Evolutionary conservation across 2,329 filamentous ascomycete species (phyloP), one percentile per base, ranked within the genome.

Genomic region (Fusarium sp.): DNA sequence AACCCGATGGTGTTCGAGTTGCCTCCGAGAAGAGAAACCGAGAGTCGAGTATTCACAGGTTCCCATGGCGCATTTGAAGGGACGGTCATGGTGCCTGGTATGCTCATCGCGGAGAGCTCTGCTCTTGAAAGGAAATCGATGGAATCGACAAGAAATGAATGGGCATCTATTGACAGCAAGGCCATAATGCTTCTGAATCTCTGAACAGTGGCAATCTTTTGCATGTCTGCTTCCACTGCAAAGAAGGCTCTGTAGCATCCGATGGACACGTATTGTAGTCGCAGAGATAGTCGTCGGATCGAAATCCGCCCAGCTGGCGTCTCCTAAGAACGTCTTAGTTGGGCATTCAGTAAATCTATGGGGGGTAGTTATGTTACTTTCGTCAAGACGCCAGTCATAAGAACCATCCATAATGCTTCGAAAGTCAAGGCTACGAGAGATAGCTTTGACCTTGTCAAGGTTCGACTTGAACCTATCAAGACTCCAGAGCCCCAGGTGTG

Each of bases 51-150:
- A 55, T 2, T 55, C 52, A 2, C 52, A 55, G 3, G 1, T 1
- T 10, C 33, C 38, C 2, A 25, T 0, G 9, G 11, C 12, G 8
- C 52, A 55, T 39, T 42, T 55, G n/a, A 55, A 55, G 0, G n/a
- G 38, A 7, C 52, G 52, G 8, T 55, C 25, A 11, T 55, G 52
- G 2, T 31, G 27, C 4, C 31, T 25, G 52, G 33, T 33, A n/a
- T 55, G 38, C 12, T 17, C 7, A 15, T 33, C 27, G 12, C 52
- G 38, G 1, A 42, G 29, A 31, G 3, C 1, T 7, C 7, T n/a
- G 13, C 10, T 55, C n/a, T 2, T 18, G 3, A 42, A 42, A 22
- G 1, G 0, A 4, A 2, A n/a, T 3, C 1, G n/a, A 14, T 31
- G 12, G 38, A 33, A 55, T 1, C 15, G 38, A 7, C 52, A 55